phyloP scores from a whole-genome alignment of 371 early-diverging fungal species.

The Mortierella sp. region DNA sequence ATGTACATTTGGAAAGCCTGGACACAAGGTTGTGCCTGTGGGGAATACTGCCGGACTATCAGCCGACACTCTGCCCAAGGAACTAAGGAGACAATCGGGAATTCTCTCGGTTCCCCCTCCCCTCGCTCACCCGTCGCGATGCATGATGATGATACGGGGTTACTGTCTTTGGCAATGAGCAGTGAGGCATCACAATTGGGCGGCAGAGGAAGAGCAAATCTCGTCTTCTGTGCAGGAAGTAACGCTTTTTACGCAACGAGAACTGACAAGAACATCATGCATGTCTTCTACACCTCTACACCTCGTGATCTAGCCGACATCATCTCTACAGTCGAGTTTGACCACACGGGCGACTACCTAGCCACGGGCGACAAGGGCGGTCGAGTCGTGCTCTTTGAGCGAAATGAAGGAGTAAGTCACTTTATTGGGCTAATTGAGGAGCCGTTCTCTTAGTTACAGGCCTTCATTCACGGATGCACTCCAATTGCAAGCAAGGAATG shows the following conservation, averaged over 20 bases:
- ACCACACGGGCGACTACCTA: conserved; percentile 95
- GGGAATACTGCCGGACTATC: neutral
- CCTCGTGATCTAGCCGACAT: conserved; percentile 85
- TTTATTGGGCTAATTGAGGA: neutral
- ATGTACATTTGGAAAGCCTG: conserved; percentile 8
- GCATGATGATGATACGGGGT: too few relatives aligned
- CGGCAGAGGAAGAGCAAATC: too few relatives aligned
- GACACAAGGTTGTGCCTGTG: conserved; percentile 14
- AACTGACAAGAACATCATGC: neutral
- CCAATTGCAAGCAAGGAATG: too few relatives aligned
- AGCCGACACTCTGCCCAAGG: neutral
- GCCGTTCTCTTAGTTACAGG: too few relatives aligned
- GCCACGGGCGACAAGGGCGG: conserved; percentile 99
- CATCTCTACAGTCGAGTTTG: conserved; percentile 98
- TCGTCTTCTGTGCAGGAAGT: too few relatives aligned
- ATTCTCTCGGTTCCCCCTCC: too few relatives aligned
- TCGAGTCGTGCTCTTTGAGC: conserved; percentile 96
- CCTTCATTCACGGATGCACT: too few relatives aligned
- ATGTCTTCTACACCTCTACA: neutral
- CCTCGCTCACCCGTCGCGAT: too few relatives aligned
- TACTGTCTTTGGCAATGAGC: too few relatives aligned
- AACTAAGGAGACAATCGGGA: neutral
- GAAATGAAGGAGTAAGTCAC: conserved; percentile 90
- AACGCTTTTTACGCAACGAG: neutral
- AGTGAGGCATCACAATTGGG: too few relatives aligned